phyloP scores from a whole-genome alignment of 2,329 filamentous ascomycete genomes.

The Verticillium klebahnii region DNA sequence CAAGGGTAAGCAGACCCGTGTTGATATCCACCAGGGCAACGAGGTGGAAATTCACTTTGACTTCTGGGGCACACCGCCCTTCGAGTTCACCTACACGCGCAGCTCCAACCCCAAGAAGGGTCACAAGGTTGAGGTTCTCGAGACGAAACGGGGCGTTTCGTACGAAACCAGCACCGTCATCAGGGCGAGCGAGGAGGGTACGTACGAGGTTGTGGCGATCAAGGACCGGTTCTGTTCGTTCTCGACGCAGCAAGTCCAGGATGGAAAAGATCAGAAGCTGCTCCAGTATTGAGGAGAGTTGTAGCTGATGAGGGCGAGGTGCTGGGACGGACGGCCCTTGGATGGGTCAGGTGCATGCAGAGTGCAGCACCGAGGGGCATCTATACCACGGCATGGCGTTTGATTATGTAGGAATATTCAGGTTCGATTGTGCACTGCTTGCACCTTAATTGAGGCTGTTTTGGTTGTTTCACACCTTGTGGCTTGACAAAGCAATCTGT shows the following conservation, averaged over 20 bases:
- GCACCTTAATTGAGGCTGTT: constrained; percentile 7
- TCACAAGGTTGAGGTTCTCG: constrained; percentile 74
- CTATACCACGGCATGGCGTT: constrained; percentile 34
- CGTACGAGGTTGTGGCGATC: constrained; percentile 94
- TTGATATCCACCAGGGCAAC: constrained; percentile 95
- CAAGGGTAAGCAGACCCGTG: constrained; percentile 71
- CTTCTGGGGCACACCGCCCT: constrained; percentile 92
- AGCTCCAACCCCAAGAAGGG: constrained; percentile 80
- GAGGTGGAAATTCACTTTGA: constrained; percentile 92
- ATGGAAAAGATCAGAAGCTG: constrained; percentile 40
- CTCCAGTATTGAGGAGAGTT: constrained; percentile 6
- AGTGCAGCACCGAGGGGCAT: constrained; percentile 16
- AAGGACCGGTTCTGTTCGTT: constrained; percentile 92
- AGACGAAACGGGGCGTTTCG: constrained; percentile 84
- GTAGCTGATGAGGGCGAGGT: neutral
- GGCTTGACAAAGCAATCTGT: neutral
- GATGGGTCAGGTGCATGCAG: neutral
- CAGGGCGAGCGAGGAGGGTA: constrained; percentile 86
- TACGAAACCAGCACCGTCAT: constrained; percentile 78
- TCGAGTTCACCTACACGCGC: constrained; percentile 95
- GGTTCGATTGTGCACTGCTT: constrained; percentile 8
- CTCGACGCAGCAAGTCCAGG: constrained; percentile 60
- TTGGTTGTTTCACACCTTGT: neutral
- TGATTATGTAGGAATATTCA: constrained; percentile 6
- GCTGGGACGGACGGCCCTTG: neutral